Base-by-base conservation (phyloP, 116 monocot genomes). In the Trichopus zeylanicus region DNA sequence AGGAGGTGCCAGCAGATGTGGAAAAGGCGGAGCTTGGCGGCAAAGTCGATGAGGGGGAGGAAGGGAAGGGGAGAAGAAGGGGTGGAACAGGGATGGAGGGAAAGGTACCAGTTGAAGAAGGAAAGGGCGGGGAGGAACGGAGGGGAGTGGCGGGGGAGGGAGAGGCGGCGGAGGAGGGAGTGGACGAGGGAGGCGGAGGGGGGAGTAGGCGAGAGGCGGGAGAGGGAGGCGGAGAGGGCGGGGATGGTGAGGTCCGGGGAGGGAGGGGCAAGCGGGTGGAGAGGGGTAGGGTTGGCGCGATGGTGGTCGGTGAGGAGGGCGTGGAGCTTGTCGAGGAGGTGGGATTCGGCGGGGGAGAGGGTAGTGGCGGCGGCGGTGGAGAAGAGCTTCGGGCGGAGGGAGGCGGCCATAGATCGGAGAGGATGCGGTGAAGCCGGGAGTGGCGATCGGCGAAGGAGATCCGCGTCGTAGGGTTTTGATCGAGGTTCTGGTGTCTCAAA, bases 81-180 rank as follows among this genome's bases (percentile, higher is more conserved):
- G 26, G 59, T 53, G 51, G 61, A 46, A 12, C 75, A 1, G 48
- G 64, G 19, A 16, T 37, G 9, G 34, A 64, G 55, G 56, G 87
- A 76, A 48, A 86, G 57, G 59, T 68, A 83, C 87, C 84, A 87
- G 74, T 80, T 81, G 79, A 87, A 97, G 69, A 91, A 80, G 61
- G 81, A 52, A 31, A 91, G 76, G 55, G 84, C 55, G 34, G 84
- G 87, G 24, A 74, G 79, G 60, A 87, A 87, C 35, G 97, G 81
- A 51, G 65, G 34, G 47, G 80, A 80, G 46, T 73, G 73, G 70
- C 73, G 83, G 48, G 76, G 74, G 55, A 67, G 60, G 58, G 72
- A 48, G 55, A 67, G 73, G 31, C 67, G 72, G 42, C 27, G 73
- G 65, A 80, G 66, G 62, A 92, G 71, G 64, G 25, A 52, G 54